Evolutionary conservation across 495 filamentous ascomycete species (phyloP).

Genomic region (Recurvomyces mirabilis): DNA sequence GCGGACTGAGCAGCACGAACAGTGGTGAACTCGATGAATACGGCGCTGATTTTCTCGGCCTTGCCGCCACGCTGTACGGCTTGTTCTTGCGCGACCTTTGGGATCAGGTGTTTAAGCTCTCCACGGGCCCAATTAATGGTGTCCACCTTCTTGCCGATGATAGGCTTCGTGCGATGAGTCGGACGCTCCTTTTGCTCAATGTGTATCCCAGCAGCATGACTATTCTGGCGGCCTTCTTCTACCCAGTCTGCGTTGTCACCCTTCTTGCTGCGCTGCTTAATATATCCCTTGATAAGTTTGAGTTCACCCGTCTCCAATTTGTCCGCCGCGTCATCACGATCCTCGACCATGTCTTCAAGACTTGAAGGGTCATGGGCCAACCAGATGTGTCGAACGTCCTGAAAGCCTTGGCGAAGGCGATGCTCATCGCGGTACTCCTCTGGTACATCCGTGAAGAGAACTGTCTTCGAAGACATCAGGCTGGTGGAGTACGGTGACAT

Average conservation of each 20-base stretch:
- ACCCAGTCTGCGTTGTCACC: constrained; percentile 50
- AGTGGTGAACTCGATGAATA: constrained; percentile 77
- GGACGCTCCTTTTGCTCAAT: constrained; percentile 69
- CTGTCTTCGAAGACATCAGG: constrained; percentile 82
- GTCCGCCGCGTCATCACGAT: constrained; percentile 70
- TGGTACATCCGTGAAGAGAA: constrained; percentile 82
- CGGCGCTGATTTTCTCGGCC: constrained; percentile 51
- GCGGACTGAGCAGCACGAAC: constrained; percentile 77
- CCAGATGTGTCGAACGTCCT: constrained; percentile 75
- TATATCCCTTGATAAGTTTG: constrained; percentile 69
- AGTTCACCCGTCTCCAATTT: constrained; percentile 82
- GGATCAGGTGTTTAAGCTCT: constrained; percentile 68
- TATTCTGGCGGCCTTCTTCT: constrained; percentile 40
- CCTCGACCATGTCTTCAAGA: constrained; percentile 70
- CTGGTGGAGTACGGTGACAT: constrained; percentile 75
- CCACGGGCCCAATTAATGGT: constrained; percentile 82
- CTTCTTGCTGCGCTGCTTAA: constrained; percentile 59
- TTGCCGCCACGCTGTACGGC: constrained; percentile 58
- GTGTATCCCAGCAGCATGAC: constrained; percentile 52
- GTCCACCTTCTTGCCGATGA: constrained; percentile 86
- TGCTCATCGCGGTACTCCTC: constrained; percentile 57
- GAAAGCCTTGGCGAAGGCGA: constrained; percentile 65
- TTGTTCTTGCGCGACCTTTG: constrained; percentile 65
- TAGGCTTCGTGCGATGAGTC: constrained; percentile 62
- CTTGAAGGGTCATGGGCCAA: constrained; percentile 66